Evolutionary conservation across 2,329 filamentous ascomycete genomes (phyloP).

Genomic region (Aspergillus ruber): DNA sequence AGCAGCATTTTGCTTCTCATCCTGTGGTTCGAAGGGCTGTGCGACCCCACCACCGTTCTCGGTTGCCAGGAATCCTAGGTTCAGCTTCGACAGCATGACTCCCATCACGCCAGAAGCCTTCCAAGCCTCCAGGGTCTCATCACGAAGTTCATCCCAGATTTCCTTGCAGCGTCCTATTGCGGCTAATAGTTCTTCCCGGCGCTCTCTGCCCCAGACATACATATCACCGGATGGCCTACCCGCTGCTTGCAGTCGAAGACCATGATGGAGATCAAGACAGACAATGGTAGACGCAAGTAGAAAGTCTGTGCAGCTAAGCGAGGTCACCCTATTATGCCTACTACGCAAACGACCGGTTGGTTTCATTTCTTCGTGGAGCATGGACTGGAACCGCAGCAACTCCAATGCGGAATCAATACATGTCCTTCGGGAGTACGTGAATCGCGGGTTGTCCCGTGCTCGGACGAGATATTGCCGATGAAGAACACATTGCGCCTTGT

Average conservation of each 20-base stretch:
- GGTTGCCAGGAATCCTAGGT: slow-evolving; percentile 20
- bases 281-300: slow-evolving; percentile 79
- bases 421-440: slow-evolving; percentile 73
- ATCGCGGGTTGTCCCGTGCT: slow-evolving; percentile 71
- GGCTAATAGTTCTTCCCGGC: slow-evolving; percentile 66
- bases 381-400: slow-evolving; percentile 69
- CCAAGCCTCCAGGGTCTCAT: slow-evolving; percentile 79
- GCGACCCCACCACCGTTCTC: slow-evolving; percentile 16
- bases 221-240: slow-evolving; percentile 31
- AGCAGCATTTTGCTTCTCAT: slow-evolving; percentile 59
- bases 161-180: slow-evolving; percentile 64
- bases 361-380: slow-evolving; percentile 67
- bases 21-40: slow-evolving; percentile 35
- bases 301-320: slow-evolving; percentile 77
- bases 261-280: slow-evolving; percentile 70
- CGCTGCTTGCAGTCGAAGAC: slow-evolving; percentile 27
- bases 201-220: slow-evolving; percentile 43
- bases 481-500: slow-evolving; percentile 82
- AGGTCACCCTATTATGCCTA: slow-evolving; percentile 72
- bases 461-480: slow-evolving; percentile 81
- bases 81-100: slow-evolving; percentile 77
- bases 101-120: slow-evolving; percentile 77
- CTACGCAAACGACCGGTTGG: slow-evolving; percentile 64
- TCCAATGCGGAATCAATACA: slow-evolving; percentile 83
- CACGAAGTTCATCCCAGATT: slow-evolving; percentile 74